Percentiles rank a stretch among this genome's conserved stretches.
Evolutionary conservation across 2,329 filamentous ascomycete genomes (phyloP).

Genomic region (Escovopsis sp.): DNA sequence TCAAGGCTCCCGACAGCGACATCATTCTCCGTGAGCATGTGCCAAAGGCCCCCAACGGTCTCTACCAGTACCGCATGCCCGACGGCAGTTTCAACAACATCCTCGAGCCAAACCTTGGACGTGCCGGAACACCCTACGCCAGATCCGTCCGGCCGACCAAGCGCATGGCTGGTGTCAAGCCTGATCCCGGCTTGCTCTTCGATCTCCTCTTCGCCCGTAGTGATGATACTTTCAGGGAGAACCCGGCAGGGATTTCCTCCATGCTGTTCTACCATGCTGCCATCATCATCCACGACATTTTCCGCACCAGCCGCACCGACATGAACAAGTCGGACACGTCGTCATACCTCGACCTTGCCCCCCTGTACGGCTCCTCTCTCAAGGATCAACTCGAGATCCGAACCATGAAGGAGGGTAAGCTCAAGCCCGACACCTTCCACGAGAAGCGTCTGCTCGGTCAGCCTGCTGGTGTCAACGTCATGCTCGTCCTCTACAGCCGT

Average conservation of each 20-base stretch:
- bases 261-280: constrained; percentile 63
- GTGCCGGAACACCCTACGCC: constrained; percentile 16
- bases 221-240: constrained; percentile 36
- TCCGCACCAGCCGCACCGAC: constrained; percentile 38
- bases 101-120: constrained; percentile 14
- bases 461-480: constrained; percentile 51
- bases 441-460: constrained; percentile 50
- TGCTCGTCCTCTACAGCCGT: constrained; percentile 53
- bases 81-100: constrained; percentile 17
- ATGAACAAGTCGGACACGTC: constrained; percentile 51
- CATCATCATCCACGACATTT: constrained; percentile 32
- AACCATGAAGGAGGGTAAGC: constrained; percentile 48
- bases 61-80: constrained; percentile 16
- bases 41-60: constrained; percentile 21
- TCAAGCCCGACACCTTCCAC: constrained; percentile 58
- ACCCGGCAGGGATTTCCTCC: constrained; percentile 59
- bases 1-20: constrained; percentile 23
- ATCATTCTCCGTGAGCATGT: constrained; percentile 22
- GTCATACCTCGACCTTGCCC: constrained; percentile 60
- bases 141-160: constrained; percentile 45
- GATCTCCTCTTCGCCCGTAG: constrained; percentile 50
- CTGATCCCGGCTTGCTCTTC: constrained; percentile 52
- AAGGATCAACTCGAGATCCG: constrained; percentile 48
- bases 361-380: constrained; percentile 55
- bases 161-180: constrained; percentile 42